Evolutionary conservation across 2,329 filamentous ascomycete genomes (phyloP).

Genomic region (Fusarium bulbicola): DNA sequence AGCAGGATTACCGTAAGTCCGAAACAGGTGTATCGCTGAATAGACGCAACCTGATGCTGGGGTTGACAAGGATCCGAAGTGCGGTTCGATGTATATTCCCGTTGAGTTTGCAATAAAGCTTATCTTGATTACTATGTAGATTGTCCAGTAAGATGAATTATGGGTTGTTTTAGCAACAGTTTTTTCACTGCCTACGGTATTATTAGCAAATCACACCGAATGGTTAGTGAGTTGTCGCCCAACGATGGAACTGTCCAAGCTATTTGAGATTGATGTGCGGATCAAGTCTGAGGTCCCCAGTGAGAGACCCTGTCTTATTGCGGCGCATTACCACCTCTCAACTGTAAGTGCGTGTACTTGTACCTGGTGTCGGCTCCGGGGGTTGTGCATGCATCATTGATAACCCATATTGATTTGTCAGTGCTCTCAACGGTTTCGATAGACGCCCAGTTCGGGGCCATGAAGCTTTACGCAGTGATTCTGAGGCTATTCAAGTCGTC

Average conservation of each 20-base stretch:
- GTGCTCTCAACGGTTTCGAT: background rate
- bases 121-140: background rate
- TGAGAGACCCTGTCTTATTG: conserved; percentile 19
- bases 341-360: background rate
- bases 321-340: conserved; percentile 10
- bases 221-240: background rate
- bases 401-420: conserved; percentile 34
- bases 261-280: conserved; percentile 18
- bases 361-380: conserved; percentile 38
- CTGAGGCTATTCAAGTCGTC: background rate
- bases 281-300: conserved; percentile 11
- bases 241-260: conserved; percentile 16
- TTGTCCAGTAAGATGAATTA: background rate
- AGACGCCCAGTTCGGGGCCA: background rate
- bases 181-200: background rate
- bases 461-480: background rate
- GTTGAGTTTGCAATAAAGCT: background rate
- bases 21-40: conserved; percentile 7
- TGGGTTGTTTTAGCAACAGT: background rate
- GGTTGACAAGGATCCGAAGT: background rate
- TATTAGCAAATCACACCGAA: conserved; percentile 25
- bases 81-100: conserved; percentile 11
- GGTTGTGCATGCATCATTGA: conserved; percentile 32
- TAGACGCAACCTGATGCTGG: conserved; percentile 3
- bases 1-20: conserved; percentile 16